Percentiles rank a stretch among this genome's conserved stretches.
phyloP scores from a whole-genome alignment of 1,284 basidiomycete genomes.

The Cryptococcus maquisensis region DNA sequence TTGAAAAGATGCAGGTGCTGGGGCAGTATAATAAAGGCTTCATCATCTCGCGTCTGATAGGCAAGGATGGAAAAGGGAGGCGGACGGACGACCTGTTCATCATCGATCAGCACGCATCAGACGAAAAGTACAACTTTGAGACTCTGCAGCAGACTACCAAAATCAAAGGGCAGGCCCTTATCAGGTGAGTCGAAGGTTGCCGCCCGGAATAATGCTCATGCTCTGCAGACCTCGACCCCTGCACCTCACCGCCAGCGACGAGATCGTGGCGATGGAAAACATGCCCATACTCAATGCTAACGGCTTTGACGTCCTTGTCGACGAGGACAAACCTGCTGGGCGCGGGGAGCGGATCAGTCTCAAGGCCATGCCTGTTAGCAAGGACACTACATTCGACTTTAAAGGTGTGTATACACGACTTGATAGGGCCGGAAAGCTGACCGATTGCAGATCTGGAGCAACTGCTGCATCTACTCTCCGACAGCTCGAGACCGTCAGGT shows the following conservation, averaged over 20 bases:
- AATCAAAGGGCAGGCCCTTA: constrained; percentile 80
- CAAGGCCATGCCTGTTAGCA: constrained; percentile 83
- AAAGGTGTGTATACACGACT: constrained; percentile 50
- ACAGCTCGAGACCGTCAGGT: constrained; percentile 59
- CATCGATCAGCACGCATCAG: constrained; percentile 60
- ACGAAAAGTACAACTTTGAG: constrained; percentile 99
- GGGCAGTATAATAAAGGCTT: constrained; percentile 98
- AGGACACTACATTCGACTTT: constrained; percentile 74
- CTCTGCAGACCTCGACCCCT: constrained; percentile 64
- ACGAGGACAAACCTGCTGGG: constrained; percentile 56
- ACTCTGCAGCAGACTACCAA: constrained; percentile 78
- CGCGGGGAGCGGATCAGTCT: constrained; percentile 61
- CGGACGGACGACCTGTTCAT: constrained; percentile 84
- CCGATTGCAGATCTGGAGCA: constrained; percentile 82
- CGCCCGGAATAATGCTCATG: background rate
- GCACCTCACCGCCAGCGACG: constrained; percentile 84
- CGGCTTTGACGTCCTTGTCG: constrained; percentile 71
- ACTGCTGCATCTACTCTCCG: constrained; percentile 76
- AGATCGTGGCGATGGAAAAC: constrained; percentile 82
- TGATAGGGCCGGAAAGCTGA: background rate
- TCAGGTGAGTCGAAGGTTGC: constrained; percentile 57
- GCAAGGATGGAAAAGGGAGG: constrained; percentile 14
- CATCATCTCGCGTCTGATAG: constrained; percentile 72
- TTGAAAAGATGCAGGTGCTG: constrained; percentile 73
- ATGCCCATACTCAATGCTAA: constrained; percentile 73